A percentile compares a stretch with the other conserved stretches of the same genome.
Evolutionary conservation across 495 filamentous ascomycete genomes (phyloP).

Genomic region (Xylaria scruposa): DNA sequence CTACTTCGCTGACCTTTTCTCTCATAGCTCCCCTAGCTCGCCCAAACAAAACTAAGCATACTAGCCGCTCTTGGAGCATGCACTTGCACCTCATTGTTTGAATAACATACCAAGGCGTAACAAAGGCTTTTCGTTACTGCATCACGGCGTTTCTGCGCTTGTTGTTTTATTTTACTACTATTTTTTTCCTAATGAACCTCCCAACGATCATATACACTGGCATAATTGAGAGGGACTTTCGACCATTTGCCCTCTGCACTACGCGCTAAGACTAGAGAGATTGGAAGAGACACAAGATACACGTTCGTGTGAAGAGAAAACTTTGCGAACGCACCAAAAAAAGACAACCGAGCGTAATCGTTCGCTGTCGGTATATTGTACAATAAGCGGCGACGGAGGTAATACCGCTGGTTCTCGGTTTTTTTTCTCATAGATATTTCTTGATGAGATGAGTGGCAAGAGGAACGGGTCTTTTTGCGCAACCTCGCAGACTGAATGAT

Average conservation of each 20-base stretch:
- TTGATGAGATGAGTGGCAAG: constrained; percentile 18
- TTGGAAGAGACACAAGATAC: constrained; percentile 22
- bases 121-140: constrained; percentile 17
- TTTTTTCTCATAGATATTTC: constrained; percentile 17
- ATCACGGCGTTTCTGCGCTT: constrained; percentile 26
- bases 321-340: constrained; percentile 18
- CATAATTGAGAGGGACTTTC: constrained; percentile 20
- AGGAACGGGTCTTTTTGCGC: constrained; percentile 7
- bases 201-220: background rate
- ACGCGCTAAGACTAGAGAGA: constrained; percentile 20
- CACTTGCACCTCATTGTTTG: constrained; percentile 21
- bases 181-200: background rate
- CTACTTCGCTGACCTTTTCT: constrained; percentile 7
- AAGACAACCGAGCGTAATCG: background rate
- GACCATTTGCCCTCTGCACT: constrained; percentile 18
- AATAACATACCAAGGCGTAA: constrained; percentile 29
- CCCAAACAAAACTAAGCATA: constrained; percentile 27
- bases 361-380: constrained; percentile 23
- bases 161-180: constrained; percentile 3
- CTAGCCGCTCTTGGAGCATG: background rate
- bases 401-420: constrained; percentile 12
- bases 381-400: constrained; percentile 5
- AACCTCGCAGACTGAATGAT: constrained; percentile 23
- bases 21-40: constrained; percentile 27
- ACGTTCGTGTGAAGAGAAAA: constrained; percentile 2